Base-by-base conservation (phyloP, 169 alveolate genomes). In the Plasmodium relictum region DNA sequence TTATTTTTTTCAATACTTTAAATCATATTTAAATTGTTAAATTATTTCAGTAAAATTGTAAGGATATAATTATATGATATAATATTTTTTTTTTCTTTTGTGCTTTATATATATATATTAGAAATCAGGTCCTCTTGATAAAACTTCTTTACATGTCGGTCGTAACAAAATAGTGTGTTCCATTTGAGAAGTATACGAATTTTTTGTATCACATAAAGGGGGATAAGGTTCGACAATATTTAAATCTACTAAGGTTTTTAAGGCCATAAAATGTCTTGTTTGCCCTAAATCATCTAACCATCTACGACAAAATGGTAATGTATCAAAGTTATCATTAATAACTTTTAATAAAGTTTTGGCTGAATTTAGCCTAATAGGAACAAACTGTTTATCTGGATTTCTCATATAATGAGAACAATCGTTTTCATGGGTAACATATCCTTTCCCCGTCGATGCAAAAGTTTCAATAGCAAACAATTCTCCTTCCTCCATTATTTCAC, bases 391-490 rank as follows among this genome's bases (percentile, higher is more conserved):
- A 73, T 97, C 97, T 62, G 95, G 97, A 88, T 96, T 98, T 95
- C 98, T 98, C 99, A 98, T 99, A 94, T 97, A 99, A 93, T 99
- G 99, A 8, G 99, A 97, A 89, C 98, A 96, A 26, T 97, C 98
- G 87, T 93, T 88, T 10, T 95, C 96, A 83, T 96, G 98, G 88
- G 96, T 70, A 20, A 95, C 97, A 50, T 74, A 88, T 3, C 99
- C 99, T 83, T 97, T 98, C 54, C 99, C 99, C 16, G 99, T 98
- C 0, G 99, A 95, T 44, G 99, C 99, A 92, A 98, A 98, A 5
- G 99, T 98, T 93, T 98, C 99, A 16, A 99, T 98, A 7, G 99
- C 99, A 94, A 98, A 99, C 68, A 98, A 91, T 91, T 99, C 99
- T 9, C 99, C 99, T 94, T 99, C 99, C 92, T 98, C 99, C 99